Base-by-base conservation (phyloP, 2,329 filamentous ascomycete species). In the Talaromyces sp. region DNA sequence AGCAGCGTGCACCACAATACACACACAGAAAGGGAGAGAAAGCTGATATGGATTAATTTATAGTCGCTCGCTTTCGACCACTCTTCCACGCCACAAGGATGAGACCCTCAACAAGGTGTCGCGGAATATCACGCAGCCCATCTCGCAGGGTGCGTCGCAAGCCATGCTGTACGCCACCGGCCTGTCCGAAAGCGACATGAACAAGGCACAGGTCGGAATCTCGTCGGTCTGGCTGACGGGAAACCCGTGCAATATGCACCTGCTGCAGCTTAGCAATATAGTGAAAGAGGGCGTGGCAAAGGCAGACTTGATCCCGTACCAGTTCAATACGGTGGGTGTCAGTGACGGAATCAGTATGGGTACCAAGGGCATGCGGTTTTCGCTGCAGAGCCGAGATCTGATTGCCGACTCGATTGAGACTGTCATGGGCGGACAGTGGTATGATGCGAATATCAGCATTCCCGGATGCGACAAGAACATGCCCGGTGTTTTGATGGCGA, bases 401-500 rank as follows among this genome's bases (percentile, higher is more conserved):
- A 99, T 99, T 70, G 95, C 95, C 71, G 95, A 99, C 80, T 96
- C 91, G 65, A 96, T 99, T 72, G 95, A 99, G 84, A 98, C 95
- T 5, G 95, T 99, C 70, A 99, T 98, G 93, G 89, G 92, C 68
- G 95, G 92, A 16, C 95, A 99, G 79, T 98, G 93, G 92, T 98
- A 99, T 75, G 95, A 99, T 77, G 94, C 88, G 68, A 98, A 98
- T 78, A 90, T 99, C 74, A 96, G 92, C 59, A 90, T 99, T 70
- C 95, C 95, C 14, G 95, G 95, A 56, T 99, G 95, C 79, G 95
- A 99, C 85, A 99, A 99, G 87, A 99, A 99, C 81, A 98, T 99
- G 95, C 92, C 92, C 1, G 91, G 91, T 76, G 91, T 95, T 12
- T 80, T 92, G 70, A 95, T 95, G 72, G 95, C 93, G 61, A 97